Evolutionary conservation across 208 protist genomes (phyloP).

Genomic region (Trypanosoma avium): DNA sequence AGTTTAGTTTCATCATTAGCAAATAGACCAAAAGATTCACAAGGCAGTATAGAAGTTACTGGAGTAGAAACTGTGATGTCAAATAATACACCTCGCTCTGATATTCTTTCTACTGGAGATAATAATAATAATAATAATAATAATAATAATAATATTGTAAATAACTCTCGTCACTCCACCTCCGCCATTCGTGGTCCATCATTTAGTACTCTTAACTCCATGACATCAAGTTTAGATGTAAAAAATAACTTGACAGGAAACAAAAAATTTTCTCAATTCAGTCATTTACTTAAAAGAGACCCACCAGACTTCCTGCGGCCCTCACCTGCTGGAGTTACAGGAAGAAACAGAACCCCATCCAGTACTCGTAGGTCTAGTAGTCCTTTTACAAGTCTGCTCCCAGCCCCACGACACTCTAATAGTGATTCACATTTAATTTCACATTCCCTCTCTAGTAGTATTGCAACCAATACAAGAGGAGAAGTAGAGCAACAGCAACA

Average conservation of each 20-base stretch:
- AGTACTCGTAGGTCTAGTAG: too few species aligned
- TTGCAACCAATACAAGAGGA: background rate
- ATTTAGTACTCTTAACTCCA: constrained; percentile 1
- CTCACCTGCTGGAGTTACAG: background rate
- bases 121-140: too few species aligned
- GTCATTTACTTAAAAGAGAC: constrained; percentile 29
- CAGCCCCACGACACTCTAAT: background rate
- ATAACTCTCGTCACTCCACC: background rate
- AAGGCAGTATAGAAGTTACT: too few species aligned
- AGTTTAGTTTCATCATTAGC: too few species aligned
- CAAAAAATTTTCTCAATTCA: constrained; percentile 20
- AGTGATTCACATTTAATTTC: background rate
- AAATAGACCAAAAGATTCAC: too few species aligned
- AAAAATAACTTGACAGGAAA: background rate
- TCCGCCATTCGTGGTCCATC: background rate
- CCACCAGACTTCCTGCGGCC: constrained; percentile 33
- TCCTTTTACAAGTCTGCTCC: background rate
- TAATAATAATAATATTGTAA: background rate
- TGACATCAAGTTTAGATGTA: background rate
- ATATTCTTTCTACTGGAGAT: too few species aligned
- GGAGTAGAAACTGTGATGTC: too few species aligned
- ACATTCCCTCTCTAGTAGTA: background rate
- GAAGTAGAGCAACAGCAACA: background rate
- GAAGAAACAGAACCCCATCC: background rate
- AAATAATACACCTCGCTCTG: too few species aligned